Evolutionary conservation across 140 eudicot genomes (phyloP).

Genomic region (Oenanthe javanica): DNA sequence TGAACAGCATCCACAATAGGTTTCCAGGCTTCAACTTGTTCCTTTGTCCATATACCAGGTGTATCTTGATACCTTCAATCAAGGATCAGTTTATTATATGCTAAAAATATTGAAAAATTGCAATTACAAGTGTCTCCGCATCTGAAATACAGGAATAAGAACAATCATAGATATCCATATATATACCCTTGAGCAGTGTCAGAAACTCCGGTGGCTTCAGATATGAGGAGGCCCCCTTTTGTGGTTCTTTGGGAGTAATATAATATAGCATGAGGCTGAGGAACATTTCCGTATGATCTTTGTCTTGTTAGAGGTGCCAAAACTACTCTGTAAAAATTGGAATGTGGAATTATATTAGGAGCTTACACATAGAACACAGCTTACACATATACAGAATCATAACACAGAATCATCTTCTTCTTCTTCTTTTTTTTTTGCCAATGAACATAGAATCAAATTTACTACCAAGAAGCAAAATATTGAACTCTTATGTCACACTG

Average conservation of each 20-base stretch:
- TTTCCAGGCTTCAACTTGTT: slow-evolving; percentile 13
- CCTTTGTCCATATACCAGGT: slow-evolving; percentile 34
- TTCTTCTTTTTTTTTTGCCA: too few relatives aligned
- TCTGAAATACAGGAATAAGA: background rate
- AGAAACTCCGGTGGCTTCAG: slow-evolving; percentile 5
- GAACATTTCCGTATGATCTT: slow-evolving; percentile 2
- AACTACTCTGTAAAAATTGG: background rate
- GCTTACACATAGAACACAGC: background rate
- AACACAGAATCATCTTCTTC: background rate
- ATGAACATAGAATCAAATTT: too few relatives aligned
- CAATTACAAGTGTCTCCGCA: background rate
- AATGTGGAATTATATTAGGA: background rate
- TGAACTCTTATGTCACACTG: too few relatives aligned
- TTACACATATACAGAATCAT: background rate
- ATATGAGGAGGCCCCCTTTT: slow-evolving; percentile 1
- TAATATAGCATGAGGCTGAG: background rate
- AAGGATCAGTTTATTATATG: background rate
- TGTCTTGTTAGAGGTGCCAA: slow-evolving; percentile 8
- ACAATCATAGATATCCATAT: background rate
- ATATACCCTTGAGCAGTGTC: slow-evolving; percentile 8
- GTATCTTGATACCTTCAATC: slow-evolving; percentile 29
- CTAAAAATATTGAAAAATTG: background rate
- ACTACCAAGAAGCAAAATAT: too few relatives aligned
- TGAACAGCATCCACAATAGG: slow-evolving; percentile 10
- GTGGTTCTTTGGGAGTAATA: slow-evolving; percentile 7